Evolutionary conservation across 179 eudicot genomes (phyloP), one percentile per base, ranked within the genome.

Genomic region (Beta lomatogona): DNA sequence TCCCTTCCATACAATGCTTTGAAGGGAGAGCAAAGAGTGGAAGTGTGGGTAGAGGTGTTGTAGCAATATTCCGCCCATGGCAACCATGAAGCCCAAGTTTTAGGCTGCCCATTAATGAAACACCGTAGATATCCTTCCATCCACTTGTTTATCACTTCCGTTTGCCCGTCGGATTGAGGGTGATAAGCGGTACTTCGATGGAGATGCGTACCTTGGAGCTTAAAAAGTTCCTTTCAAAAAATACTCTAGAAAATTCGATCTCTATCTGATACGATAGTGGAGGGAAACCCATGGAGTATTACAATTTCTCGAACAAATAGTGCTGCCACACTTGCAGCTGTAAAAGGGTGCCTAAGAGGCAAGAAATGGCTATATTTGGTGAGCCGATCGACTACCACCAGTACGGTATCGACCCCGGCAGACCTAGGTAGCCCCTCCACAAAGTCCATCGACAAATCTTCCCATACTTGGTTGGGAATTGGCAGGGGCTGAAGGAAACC

Each of bases 301-400:
- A 21, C 15, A 4, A 71, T 25, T 2, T 46, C 28, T 6, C 25
- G 16, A 13, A 68, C 6, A 14, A 72, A 72, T 4, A 9, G n/a
- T 9, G 52, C 41, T 9, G 59, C 36, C 58, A 72, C 41, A 13
- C 9, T 21, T 5, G n/a, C 4, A 9, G 76, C 44, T 12, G 44
- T 72, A 58, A 48, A 72, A 1, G 76, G 76, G 36, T 72, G 58
- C 5, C 25, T 14, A 3, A 75, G 25, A 41, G 48, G 63, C n/a
- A 75, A 58, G 16, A 75, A 59, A 9, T 75, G 78, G 14, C 31
- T 16, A 41, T 75, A 59, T n/a, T 75, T 73, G 16, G 41, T 50
- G 14, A 73, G 44, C 19, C 67, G 14, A 6, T 75, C 78, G 1
- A 75, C 50, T 1, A 45, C 71, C 14, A 77, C 80, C 22, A 77